Evolutionary conservation across 78 protist genomes (phyloP).

Genomic region (Dictyostelium capitatum): DNA sequence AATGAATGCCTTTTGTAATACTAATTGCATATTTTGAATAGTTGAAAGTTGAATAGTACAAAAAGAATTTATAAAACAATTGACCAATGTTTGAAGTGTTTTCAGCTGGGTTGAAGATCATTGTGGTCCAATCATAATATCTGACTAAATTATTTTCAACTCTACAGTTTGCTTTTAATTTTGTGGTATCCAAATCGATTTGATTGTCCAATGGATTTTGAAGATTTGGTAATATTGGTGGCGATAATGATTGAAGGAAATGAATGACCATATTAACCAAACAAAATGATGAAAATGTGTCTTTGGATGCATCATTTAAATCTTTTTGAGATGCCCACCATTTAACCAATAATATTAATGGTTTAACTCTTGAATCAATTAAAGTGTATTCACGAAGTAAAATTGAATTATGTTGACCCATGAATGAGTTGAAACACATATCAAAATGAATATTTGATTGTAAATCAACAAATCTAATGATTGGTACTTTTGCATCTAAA

Average conservation of each 20-base stretch:
- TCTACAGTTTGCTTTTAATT: neutral
- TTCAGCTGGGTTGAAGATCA: neutral
- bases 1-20: neutral
- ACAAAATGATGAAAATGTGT: conserved; percentile 28
- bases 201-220: neutral
- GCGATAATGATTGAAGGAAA: conserved; percentile 23
- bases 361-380: conserved; percentile 17
- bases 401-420: conserved; percentile 26
- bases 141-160: neutral
- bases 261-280: conserved; percentile 27
- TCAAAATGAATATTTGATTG: neutral
- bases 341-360: conserved; percentile 29
- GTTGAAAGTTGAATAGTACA: conserved; percentile 16
- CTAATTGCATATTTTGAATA: conserved; percentile 12
- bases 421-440: conserved; percentile 22
- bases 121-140: conserved; percentile 6
- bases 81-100: neutral
- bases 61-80: conserved; percentile 26
- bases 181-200: neutral
- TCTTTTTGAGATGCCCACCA: conserved; percentile 36
- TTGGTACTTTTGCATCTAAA: conserved; percentile 39
- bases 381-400: neutral
- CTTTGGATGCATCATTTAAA: conserved; percentile 23
- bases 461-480: conserved; percentile 6
- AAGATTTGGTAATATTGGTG: conserved; percentile 14